phyloP scores from a whole-genome alignment of 2,329 filamentous ascomycete genomes.

The Ceratocystis ficicola region DNA sequence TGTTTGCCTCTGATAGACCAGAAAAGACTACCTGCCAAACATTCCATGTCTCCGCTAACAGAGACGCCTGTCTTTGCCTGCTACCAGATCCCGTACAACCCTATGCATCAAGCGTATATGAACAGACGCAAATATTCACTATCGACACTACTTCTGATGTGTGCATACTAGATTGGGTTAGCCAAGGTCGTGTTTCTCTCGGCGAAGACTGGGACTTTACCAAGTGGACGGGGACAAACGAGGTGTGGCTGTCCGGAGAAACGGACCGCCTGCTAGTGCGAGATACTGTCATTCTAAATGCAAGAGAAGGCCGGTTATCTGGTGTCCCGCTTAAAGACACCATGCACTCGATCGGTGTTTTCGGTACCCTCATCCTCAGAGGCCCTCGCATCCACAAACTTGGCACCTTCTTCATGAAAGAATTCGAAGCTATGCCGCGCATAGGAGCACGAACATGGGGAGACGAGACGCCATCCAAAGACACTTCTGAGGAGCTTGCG shows the following conservation, averaged over 20 bases:
- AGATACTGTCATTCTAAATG: conserved; percentile 68
- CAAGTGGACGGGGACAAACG: conserved; percentile 72
- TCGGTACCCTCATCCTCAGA: conserved; percentile 74
- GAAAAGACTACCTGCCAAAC: conserved; percentile 47
- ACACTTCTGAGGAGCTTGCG: conserved; percentile 33
- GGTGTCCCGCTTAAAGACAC: conserved; percentile 41
- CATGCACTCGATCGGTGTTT: conserved; percentile 63
- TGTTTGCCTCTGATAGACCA: conserved; percentile 65
- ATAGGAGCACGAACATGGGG: conserved; percentile 65
- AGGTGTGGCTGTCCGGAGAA: conserved; percentile 52
- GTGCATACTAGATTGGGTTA: conserved; percentile 89
- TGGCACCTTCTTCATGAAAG: conserved; percentile 61
- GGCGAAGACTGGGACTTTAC: conserved; percentile 82
- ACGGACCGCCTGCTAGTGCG: conserved; percentile 55
- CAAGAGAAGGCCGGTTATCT: conserved; percentile 33
- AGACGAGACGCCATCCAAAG: conserved; percentile 27
- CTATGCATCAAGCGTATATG: conserved; percentile 71
- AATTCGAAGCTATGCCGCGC: conserved; percentile 67
- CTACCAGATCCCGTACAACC: conserved; percentile 91
- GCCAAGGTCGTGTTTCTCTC: conserved; percentile 67
- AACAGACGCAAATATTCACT: conserved; percentile 70
- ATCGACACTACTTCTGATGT: conserved; percentile 48
- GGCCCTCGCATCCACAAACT: conserved; percentile 57
- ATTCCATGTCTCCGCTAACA: conserved; percentile 40
- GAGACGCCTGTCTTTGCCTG: conserved; percentile 46